Conservation (phyloP, 176 grass and related monocot species). For the Guadua angustifolia region DNA sequence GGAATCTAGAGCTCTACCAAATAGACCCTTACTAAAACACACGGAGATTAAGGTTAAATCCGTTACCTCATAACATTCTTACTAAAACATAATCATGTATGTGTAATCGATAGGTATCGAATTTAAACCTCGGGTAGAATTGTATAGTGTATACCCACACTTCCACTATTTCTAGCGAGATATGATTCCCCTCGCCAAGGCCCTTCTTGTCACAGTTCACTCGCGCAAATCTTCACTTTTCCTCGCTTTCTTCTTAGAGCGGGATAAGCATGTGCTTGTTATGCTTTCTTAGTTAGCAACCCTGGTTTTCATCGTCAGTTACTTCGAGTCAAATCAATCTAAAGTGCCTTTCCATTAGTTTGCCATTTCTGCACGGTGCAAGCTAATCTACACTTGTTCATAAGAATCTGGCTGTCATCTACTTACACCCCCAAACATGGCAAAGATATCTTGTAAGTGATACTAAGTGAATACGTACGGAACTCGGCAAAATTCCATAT, state of each 20-base stretch:
- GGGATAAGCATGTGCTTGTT: conserved; percentile 13
- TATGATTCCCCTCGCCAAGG: neutral
- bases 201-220: neutral
- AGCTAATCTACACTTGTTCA: neutral
- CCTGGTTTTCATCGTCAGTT: neutral
- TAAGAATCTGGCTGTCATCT: neutral
- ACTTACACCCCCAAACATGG: neutral
- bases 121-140: too few species aligned
- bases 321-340: neutral
- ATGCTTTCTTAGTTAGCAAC: neutral
- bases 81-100: rapidly evolving
- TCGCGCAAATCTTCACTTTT: neutral
- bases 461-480: neutral
- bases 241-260: neutral
- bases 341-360: neutral
- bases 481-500: neutral
- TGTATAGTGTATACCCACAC: rapidly evolving
- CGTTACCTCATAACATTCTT: rapidly evolving
- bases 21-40: too few species aligned
- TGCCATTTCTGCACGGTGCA: neutral
- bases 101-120: rapidly evolving
- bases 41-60: too few species aligned
- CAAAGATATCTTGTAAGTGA: neutral
- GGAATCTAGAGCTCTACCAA: too few species aligned
- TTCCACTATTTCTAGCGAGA: too few species aligned